Evolutionary conservation across 2,329 filamentous ascomycete genomes (phyloP), one percentile per base, ranked within the genome.

Genomic region (Clonostachys solani): DNA sequence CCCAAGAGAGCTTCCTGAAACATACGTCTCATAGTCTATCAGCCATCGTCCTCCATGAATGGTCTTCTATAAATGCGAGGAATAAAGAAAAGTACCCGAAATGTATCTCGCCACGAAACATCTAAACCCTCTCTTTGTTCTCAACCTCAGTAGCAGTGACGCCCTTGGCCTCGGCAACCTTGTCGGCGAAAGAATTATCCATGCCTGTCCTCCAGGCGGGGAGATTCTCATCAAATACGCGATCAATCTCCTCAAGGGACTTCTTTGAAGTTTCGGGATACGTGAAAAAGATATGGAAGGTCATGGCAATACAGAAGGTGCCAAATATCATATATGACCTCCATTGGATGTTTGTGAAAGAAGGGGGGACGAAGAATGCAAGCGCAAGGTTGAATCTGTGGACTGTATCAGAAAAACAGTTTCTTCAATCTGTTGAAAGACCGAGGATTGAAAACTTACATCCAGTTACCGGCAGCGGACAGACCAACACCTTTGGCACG

Each of bases 191-290:
- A 3, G 17, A 43, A 15, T 23, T 42, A 9, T 17, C 34, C 34
- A 33, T 19, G n/a, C 10, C 35, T 6, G 47, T 44, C 18, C 40
- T 43, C 47, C 47, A 51, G 19, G 49, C 47, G 9, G 47, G 44
- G 18, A 47, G 43, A 9, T 48, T 47, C 1, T 42, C 33, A 36
- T 49, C 44, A 38, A 67, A 67, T 37, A 66, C 60, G 7, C 57
- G 41, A 47, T 86, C 82, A 59, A 86, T 78, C 55, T 86, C 83
- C 59, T 86, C 83, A 2, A 86, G 68, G 2, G 72, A 74, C 38
- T 74, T 72, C 51, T 58, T 56, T 49, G 69, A 65, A 0, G 73
- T 75, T 49, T 76, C 73, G 0, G 71, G 70, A 47, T 74, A 75
- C 52, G 73, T 64, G 50, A 75, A 64, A 56, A 74, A 76, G 5